Conservation (phyloP, 2,329 filamentous ascomycete species). For the Beauveria rudraprayagi region DNA sequence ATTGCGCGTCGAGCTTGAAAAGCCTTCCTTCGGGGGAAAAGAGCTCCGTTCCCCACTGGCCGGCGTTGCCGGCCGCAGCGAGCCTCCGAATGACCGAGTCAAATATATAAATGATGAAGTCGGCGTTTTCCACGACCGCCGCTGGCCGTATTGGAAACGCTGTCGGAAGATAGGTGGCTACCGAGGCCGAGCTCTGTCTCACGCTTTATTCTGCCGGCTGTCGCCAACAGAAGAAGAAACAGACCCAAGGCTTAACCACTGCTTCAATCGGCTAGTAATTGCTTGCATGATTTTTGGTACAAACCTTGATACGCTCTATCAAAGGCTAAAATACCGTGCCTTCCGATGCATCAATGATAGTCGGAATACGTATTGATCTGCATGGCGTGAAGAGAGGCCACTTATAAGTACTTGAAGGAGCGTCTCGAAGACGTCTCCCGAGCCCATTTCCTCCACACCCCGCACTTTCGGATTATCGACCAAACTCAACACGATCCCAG, state of each 20-base stretch:
- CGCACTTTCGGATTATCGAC: no score
- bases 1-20: conserved; percentile 16
- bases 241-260: neutral
- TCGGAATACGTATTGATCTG: no score
- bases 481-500: no score
- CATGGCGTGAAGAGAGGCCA: no score
- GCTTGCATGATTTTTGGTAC: no score
- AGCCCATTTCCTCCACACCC: no score
- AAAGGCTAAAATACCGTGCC: no score
- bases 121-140: conserved; percentile 15
- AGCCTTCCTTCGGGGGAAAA: conserved; percentile 18
- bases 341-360: no score
- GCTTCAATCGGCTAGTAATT: neutral
- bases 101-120: conserved; percentile 24
- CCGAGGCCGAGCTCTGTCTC: neutral
- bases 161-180: neutral
- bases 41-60: conserved; percentile 22
- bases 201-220: neutral
- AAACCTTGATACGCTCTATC: no score
- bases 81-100: conserved; percentile 23
- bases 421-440: no score
- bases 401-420: no score
- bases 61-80: conserved; percentile 19
- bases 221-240: neutral
- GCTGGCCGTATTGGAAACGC: conserved; percentile 20